phyloP scores from a whole-genome alignment of 2,329 filamentous ascomycete species.

The Diaporthe vaccinii region DNA sequence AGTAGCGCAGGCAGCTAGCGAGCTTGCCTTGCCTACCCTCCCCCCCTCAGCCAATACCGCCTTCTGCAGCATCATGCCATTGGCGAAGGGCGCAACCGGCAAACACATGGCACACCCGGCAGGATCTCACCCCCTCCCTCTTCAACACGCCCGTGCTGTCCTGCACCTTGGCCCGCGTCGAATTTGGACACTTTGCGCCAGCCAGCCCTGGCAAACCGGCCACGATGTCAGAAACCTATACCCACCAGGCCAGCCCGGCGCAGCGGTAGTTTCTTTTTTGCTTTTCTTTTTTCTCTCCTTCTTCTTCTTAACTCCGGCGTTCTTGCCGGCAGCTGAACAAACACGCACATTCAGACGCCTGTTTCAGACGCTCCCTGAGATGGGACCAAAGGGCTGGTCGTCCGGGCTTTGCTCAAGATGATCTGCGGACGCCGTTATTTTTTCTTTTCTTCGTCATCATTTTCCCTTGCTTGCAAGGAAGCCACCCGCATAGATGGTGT shows the following conservation, averaged over 20 bases:
- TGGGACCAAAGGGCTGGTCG: constrained; percentile 6
- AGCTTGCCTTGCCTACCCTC: background rate
- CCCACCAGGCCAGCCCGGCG: background rate
- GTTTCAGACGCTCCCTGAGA: constrained; percentile 13
- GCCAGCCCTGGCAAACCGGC: background rate
- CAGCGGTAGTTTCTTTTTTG: background rate
- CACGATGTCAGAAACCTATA: background rate
- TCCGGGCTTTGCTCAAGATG: constrained; percentile 15
- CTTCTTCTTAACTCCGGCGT: constrained; percentile 1
- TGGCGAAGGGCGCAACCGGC: constrained; percentile 19
- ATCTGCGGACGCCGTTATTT: constrained; percentile 7
- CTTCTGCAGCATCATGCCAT: constrained; percentile 18
- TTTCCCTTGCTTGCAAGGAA: background rate
- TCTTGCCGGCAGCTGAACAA: constrained; percentile 9
- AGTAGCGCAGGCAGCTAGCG: constrained; percentile 4
- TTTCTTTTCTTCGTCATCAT: background rate
- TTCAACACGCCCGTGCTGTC: background rate
- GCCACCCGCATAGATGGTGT: constrained; percentile 1
- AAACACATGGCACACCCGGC: constrained; percentile 27
- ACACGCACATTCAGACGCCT: constrained; percentile 16
- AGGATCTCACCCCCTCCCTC: background rate
- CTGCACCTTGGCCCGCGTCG: background rate
- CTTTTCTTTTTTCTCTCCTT: background rate
- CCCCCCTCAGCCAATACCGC: constrained; percentile 4
- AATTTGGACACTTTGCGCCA: constrained; percentile 10